These are phyloP conservation scores for Hyphodiscus hymeniophilus DNA, from an alignment of 495 filamentous ascomycete species.

Conservation along the genomic window DNA sequence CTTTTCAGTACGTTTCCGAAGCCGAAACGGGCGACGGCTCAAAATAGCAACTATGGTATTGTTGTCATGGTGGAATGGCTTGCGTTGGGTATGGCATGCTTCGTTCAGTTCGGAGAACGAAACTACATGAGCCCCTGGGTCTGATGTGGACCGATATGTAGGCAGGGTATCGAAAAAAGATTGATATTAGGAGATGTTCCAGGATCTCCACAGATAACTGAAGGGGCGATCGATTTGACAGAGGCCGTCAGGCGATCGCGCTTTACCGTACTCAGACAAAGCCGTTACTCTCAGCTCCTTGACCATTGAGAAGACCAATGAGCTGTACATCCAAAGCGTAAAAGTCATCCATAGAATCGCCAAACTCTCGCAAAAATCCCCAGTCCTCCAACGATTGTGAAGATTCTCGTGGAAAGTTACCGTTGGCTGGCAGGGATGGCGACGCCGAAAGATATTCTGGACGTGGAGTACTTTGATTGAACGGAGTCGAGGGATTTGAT, in stretches of 20 bases:
- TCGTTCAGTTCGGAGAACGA: conserved; percentile 31
- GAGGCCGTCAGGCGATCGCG: too few species aligned
- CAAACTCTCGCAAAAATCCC: conserved; percentile 16
- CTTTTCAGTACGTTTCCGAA: conserved; percentile 27
- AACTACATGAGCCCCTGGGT: conserved; percentile 24
- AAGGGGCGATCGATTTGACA: too few species aligned
- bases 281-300: background rate
- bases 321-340: conserved; percentile 17
- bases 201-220: too few species aligned
- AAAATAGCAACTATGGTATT: conserved; percentile 45
- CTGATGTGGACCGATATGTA: too few species aligned
- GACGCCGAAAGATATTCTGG: background rate
- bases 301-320: conserved; percentile 11
- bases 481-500: background rate
- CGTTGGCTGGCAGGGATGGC: background rate
- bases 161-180: too few species aligned
- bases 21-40: conserved; percentile 26
- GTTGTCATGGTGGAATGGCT: conserved; percentile 34
- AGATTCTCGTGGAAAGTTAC: background rate
- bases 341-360: conserved; percentile 17
- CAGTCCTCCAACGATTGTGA: conserved; percentile 13
- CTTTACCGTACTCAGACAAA: too few species aligned
- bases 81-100: conserved; percentile 32
- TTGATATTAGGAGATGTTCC: too few species aligned
- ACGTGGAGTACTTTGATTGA: background rate